Percentiles rank a stretch among this genome's conserved stretches.
phyloP scores from a whole-genome alignment of 2,329 filamentous ascomycete species.

The Dothistroma septosporum region DNA sequence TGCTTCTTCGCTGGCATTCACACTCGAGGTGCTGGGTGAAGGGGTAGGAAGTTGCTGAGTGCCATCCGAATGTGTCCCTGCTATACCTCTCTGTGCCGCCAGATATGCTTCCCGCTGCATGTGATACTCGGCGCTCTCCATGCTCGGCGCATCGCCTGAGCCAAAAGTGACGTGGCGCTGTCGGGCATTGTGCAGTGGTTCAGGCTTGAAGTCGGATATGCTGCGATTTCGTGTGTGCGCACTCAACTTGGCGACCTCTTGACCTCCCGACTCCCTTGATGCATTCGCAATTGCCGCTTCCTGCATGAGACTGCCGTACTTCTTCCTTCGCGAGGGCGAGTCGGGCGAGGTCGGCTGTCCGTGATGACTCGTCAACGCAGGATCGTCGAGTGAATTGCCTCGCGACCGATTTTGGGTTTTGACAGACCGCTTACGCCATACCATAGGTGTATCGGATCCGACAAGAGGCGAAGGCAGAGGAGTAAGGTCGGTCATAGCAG shows the following conservation, averaged over 20 bases:
- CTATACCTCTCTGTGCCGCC: slow-evolving; percentile 70
- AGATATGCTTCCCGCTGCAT: slow-evolving; percentile 77
- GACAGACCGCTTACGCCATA: slow-evolving; percentile 40
- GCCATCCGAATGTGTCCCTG: slow-evolving; percentile 15
- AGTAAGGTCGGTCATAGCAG: slow-evolving; percentile 49
- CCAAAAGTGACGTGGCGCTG: slow-evolving; percentile 68
- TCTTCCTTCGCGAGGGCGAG: slow-evolving; percentile 42
- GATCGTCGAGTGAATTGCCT: slow-evolving; percentile 32
- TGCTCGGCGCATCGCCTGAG: slow-evolving; percentile 47
- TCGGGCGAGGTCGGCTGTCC: slow-evolving; percentile 24
- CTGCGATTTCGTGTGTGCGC: slow-evolving; percentile 68
- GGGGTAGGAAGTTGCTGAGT: slow-evolving; percentile 62
- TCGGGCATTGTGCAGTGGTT: slow-evolving; percentile 63
- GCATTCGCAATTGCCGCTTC: slow-evolving; percentile 34
- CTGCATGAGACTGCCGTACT: slow-evolving; percentile 45
- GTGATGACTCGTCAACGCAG: slow-evolving; percentile 30
- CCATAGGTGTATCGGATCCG: slow-evolving; percentile 37
- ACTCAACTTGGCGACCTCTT: slow-evolving; percentile 22
- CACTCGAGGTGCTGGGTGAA: slow-evolving; percentile 66
- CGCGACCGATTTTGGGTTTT: slow-evolving; percentile 28
- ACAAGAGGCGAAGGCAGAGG: slow-evolving; percentile 50
- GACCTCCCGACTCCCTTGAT: slow-evolving; percentile 17
- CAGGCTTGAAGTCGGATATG: slow-evolving; percentile 81
- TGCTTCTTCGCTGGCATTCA: slow-evolving; percentile 53
- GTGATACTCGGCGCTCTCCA: slow-evolving; percentile 49